A percentile compares a stretch with the other conserved stretches of the same genome.
Conservation (phyloP, 768 basidiomycete species). For the Coprinopsis cinerea region DNA sequence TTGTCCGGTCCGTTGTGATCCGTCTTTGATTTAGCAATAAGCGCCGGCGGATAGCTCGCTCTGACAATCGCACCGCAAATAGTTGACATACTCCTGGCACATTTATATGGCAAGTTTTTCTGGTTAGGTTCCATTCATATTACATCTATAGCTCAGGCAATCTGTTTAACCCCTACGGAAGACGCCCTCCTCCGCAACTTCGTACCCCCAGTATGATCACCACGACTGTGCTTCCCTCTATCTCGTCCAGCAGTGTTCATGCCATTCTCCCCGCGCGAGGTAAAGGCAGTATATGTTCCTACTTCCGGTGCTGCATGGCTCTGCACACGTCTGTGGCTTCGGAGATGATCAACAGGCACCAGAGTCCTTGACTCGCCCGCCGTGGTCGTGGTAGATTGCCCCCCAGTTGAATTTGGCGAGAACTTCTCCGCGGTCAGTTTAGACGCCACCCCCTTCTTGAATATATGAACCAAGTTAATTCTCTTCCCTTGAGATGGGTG, state of each 20-base stretch:
- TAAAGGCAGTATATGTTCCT: not conserved
- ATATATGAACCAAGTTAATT: constrained; percentile 60
- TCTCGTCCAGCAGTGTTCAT: too few species aligned
- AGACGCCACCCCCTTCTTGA: constrained; percentile 63
- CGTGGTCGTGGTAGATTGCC: too few species aligned
- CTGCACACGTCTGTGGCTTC: constrained; percentile 1
- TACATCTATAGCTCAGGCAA: not conserved
- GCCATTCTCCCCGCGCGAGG: too few species aligned
- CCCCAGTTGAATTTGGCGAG: constrained; percentile 26
- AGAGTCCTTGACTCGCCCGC: too few species aligned
- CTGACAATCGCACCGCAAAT: too few species aligned
- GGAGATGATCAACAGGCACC: too few species aligned
- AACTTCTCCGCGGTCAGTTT: constrained; percentile 62
- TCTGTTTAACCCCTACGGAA: not conserved
- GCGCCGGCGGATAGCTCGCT: too few species aligned
- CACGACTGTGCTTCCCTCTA: not conserved
- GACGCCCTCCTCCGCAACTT: not conserved
- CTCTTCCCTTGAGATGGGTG: constrained; percentile 61
- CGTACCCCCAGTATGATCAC: not conserved
- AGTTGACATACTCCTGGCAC: too few species aligned
- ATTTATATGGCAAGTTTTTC: too few species aligned
- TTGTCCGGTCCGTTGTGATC: not conserved
- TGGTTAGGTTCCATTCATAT: not conserved
- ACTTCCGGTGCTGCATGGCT: not conserved
- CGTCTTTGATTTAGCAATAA: too few species aligned